These are phyloP conservation scores for Mangifera indica DNA, from an alignment of 345 rosid species.

Conservation along the genomic window DNA sequence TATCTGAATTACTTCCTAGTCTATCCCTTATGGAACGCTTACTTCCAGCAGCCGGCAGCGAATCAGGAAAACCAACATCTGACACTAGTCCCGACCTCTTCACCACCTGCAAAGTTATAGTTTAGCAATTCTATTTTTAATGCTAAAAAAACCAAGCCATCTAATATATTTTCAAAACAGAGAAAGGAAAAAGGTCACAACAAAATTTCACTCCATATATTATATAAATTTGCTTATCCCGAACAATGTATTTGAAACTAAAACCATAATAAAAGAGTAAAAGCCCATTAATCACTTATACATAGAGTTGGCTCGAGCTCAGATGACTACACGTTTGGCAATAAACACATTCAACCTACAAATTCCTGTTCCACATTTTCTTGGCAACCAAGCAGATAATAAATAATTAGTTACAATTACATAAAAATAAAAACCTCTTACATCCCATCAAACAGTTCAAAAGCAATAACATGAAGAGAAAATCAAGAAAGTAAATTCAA, in stretches of 20 bases:
- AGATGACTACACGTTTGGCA: not conserved
- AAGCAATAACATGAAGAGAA: not conserved
- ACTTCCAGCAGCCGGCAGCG: slow-evolving; percentile 43
- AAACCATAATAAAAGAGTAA: too few species aligned
- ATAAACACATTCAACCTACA: not conserved
- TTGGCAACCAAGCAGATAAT: slow-evolving; percentile 15
- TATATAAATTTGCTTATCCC: not conserved
- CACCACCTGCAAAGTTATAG: slow-evolving; percentile 61
- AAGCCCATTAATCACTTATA: not conserved
- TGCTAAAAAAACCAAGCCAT: not conserved
- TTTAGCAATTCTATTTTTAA: not conserved
- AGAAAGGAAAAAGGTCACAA: not conserved
- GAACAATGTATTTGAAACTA: not conserved
- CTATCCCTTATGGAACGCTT: slow-evolving; percentile 89
- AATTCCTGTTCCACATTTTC: slow-evolving; percentile 3
- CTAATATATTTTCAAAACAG: not conserved
- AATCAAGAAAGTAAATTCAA: not conserved
- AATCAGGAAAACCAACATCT: slow-evolving; percentile 34
- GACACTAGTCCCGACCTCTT: slow-evolving; percentile 56
- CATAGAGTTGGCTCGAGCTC: not conserved
- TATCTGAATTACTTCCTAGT: slow-evolving; percentile 55
- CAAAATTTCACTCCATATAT: not conserved
- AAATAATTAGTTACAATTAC: not conserved
- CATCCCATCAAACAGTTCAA: not conserved
- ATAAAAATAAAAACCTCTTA: not conserved